Evolutionary conservation across 208 protist genomes (phyloP), one percentile per base, ranked within the genome.

Genomic region (Leishmania aethiopica): DNA sequence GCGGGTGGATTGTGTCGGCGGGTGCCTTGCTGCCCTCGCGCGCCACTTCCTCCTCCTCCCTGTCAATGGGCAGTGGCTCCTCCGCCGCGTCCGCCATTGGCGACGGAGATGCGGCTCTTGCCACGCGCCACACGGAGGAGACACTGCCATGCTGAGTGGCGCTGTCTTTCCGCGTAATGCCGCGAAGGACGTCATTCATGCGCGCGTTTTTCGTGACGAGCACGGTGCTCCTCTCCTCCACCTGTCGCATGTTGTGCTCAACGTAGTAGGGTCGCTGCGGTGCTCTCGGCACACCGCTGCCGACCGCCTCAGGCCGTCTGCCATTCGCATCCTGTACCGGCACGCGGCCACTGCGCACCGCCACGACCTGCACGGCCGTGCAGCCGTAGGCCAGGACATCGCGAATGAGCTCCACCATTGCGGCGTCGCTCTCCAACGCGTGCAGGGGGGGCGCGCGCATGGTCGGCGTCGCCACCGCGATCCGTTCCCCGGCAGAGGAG

Each of bases 331-430:
- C 81, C 75, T 17, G 83, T 22, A 67, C 73, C 71, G 37, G 53
- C 45, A 37, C 88, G 70, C 70, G 89, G 51, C 17, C 55, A 51
- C 80, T 88, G 60, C 67, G 77, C 71, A 84, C 84, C 55, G 72
- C 82, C 7, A 75, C 81, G 6, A 90, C 55, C n/a, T 88, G 86
- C 32, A 75, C 66, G 37, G 83, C 77, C 13, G 53, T 69, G 37
- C 42, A 55, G 17, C 83, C 83, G 67, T 80, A 76, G 11, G 75
- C 45, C 32, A 86, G 66, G 19, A 72, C 22, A 60, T 86, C 83
- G 0, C 62, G 77, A 37, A 82, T 28, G 28, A 86, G 55, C 10
- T 25, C 74, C 2, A 53, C 73, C 73, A 82, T 71, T 17, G 78
- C 64, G 8, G 42, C 55, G 47, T 86, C 74, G 74, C 78, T 86